Percentiles rank a stretch among this genome's conserved stretches.
phyloP scores from a whole-genome alignment of 1,284 basidiomycete species.

The Earliella scabrosa region DNA sequence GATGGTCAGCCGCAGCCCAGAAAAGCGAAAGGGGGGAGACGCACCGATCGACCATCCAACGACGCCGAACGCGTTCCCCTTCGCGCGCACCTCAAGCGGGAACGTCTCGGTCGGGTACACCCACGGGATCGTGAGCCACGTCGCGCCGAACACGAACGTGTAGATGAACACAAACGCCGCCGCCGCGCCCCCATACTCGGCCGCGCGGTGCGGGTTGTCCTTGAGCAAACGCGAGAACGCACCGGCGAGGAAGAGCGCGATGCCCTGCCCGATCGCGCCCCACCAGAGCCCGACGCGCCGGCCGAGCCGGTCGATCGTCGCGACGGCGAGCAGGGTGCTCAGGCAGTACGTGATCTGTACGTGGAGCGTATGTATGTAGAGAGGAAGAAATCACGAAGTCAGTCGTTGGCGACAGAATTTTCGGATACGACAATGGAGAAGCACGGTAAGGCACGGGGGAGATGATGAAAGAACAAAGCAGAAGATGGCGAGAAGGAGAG shows the following conservation, averaged over 20 bases:
- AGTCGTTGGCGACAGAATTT: neutral
- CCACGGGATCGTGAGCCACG: conserved; percentile 63
- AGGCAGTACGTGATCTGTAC: conserved; percentile 50
- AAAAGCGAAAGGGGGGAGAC: conserved; percentile 35
- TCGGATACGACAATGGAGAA: neutral
- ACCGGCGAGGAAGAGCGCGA: conserved; percentile 48
- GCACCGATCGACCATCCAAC: conserved; percentile 56
- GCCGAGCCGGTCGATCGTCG: conserved; percentile 53
- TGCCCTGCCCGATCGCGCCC: conserved; percentile 43
- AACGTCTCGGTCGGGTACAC: conserved; percentile 55
- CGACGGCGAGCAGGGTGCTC: conserved; percentile 47
- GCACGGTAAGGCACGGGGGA: neutral
- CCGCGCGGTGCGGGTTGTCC: conserved; percentile 46
- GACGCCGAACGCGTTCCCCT: conserved; percentile 58
- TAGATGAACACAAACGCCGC: conserved; percentile 54
- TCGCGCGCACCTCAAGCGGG: conserved; percentile 65
- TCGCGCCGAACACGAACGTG: conserved; percentile 52
- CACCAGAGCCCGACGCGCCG: conserved; percentile 52
- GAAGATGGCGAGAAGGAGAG: neutral
- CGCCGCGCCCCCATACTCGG: conserved; percentile 49
- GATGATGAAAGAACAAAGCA: neutral
- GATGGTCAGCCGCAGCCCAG: no score
- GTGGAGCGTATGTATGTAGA: neutral
- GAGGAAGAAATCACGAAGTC: conserved; percentile 7
- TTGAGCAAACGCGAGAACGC: conserved; percentile 48